Percentiles rank a stretch among this genome's conserved stretches.
Conservation (phyloP, 1,139 yeast species). For the Scheffersomyces parashehatae region DNA sequence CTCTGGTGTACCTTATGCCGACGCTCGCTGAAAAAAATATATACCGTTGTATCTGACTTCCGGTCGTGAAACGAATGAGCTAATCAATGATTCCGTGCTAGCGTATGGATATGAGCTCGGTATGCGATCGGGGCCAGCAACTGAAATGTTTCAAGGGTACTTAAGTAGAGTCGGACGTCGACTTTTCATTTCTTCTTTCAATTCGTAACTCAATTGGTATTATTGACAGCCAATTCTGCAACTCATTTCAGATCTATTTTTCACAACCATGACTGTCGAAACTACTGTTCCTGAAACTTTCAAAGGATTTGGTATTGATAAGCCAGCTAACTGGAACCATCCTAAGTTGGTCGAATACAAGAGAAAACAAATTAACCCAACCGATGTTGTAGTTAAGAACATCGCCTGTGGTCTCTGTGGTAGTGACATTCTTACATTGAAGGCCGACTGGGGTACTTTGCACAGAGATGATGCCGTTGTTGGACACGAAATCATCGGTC, state of each 20-base stretch:
- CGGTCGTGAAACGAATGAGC: too few relatives aligned
- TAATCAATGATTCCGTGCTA: too few relatives aligned
- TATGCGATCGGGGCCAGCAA: too few relatives aligned
- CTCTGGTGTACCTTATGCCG: too few relatives aligned
- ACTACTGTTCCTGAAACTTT: slow-evolving; percentile 33
- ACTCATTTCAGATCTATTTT: background rate
- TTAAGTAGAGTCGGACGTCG: too few relatives aligned
- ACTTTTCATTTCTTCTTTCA: too few relatives aligned
- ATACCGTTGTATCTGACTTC: too few relatives aligned
- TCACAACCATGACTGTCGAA: slow-evolving; percentile 6
- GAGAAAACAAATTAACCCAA: slow-evolving; percentile 36
- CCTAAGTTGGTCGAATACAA: slow-evolving; percentile 42
- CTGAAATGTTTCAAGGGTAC: too few relatives aligned
- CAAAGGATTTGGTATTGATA: slow-evolving; percentile 46
- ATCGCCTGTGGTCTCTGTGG: slow-evolving; percentile 65
- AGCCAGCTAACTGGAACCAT: slow-evolving; percentile 40
- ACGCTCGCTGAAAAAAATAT: too few relatives aligned
- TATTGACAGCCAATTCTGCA: too few relatives aligned
- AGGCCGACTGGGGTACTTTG: slow-evolving; percentile 43
- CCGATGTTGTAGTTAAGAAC: slow-evolving; percentile 48
- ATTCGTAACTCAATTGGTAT: too few relatives aligned
- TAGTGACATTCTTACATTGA: slow-evolving; percentile 50
- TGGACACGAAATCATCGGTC: slow-evolving; percentile 60
- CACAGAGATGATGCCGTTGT: slow-evolving; percentile 29
- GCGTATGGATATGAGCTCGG: too few relatives aligned